Evolutionary conservation across 768 basidiomycete genomes (phyloP), one percentile per base, ranked within the genome.

Genomic region (Pleurotus citrinopileatus): DNA sequence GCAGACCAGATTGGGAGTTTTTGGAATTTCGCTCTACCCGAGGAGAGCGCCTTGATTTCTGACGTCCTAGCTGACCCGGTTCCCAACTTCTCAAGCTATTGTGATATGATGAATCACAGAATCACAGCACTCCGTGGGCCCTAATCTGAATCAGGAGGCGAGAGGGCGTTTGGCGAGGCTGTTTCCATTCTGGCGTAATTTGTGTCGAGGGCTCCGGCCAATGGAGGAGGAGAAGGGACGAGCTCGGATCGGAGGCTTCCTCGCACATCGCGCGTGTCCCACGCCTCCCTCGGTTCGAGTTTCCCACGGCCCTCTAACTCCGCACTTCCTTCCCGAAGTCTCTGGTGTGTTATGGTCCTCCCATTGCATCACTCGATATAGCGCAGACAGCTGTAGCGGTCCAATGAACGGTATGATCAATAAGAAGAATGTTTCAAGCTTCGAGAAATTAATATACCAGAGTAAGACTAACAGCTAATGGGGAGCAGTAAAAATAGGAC

Each of bases 281-380:
- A 32, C 45, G 45, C 45, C 27, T 28, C 25, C 9, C 45, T 47
- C 45, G 28, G 45, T 28, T 32, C 26, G 22, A 29, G 10, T 13
- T 28, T 47, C 45, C 45, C 45, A 47, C 45, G 26, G 23, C 45
- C 8, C 27, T 47, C 45, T 47, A 47, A 47, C 45, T 47, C 45
- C 45, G 45, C 45, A 47, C 45, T 47, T 44, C 20, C 45, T 27
- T 29, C 45, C 45, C 29, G 32, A 47, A 27, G n/a, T 27, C n/a
- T n/a, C n/a, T n/a, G n/a, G n/a, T n/a, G n/a, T n/a, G n/a, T n/a
- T n/a, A n/a, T n/a, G n/a, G n/a, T n/a, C 25, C 43, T 45, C 43
- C 12, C n/a, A 34, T 9, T n/a, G n/a, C 10, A n/a, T 34, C 32
- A n/a, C 32, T 34, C 32, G n/a, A 34, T 34, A 34, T 34, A 34